A percentile compares a stretch with the other conserved stretches of the same genome.
Conservation (phyloP, 495 filamentous ascomycete genomes). For the Talaromyces thailandensis region DNA sequence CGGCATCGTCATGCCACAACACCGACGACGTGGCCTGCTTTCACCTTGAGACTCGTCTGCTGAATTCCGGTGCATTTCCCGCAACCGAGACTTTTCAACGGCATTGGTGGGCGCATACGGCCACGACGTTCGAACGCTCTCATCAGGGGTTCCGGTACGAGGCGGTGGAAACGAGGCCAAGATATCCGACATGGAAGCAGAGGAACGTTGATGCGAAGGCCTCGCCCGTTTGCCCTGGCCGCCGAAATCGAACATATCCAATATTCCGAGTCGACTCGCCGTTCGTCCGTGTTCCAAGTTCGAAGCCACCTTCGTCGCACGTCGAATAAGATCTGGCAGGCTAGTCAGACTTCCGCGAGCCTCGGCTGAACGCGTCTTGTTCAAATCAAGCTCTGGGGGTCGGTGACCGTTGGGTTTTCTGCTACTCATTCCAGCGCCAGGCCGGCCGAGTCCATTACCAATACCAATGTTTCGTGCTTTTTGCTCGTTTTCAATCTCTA, state of each 20-base stretch:
- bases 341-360: constrained; percentile 82
- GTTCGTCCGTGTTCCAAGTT: constrained; percentile 85
- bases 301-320: constrained; percentile 78
- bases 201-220: constrained; percentile 31
- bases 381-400: constrained; percentile 70
- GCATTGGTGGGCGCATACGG: neutral
- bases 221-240: constrained; percentile 1
- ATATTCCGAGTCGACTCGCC: constrained; percentile 54
- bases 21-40: constrained; percentile 23
- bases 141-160: constrained; percentile 46
- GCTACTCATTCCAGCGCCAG: constrained; percentile 19
- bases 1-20: constrained; percentile 81
- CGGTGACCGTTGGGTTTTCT: constrained; percentile 38
- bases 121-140: constrained; percentile 26
- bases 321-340: constrained; percentile 78
- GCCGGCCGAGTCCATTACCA: constrained; percentile 10
- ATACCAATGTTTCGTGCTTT: neutral
- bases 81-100: constrained; percentile 9
- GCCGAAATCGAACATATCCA: constrained; percentile 24
- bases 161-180: constrained; percentile 87
- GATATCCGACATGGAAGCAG: constrained; percentile 76
- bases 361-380: constrained; percentile 69
- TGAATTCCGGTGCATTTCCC: constrained; percentile 2
- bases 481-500: constrained; percentile 5
- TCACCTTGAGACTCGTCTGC: constrained; percentile 5